Base-by-base conservation (phyloP, 768 basidiomycete species). In the Mycena indigotica region DNA sequence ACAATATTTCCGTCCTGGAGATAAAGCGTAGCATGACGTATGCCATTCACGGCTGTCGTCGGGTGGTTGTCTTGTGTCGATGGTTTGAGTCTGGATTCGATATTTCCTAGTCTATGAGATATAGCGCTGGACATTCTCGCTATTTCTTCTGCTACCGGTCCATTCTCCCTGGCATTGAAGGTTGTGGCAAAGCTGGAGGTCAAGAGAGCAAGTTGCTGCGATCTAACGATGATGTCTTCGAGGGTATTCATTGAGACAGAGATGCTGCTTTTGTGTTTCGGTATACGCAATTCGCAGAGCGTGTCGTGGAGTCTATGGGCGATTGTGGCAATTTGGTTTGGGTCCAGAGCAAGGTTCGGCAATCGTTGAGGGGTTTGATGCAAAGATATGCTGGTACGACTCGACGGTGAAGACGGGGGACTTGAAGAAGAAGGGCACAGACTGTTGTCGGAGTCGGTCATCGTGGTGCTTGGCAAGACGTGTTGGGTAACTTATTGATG, bases 1-100 rank as follows among this genome's bases (percentile, higher is more conserved):
- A 73, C 66, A 39, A 72, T 61, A 55, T 70, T 72, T 23, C 72
- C 72, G 53, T 73, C 72, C 28, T 65, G 60, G 51, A 66, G 67
- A 59, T 72, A 73, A 4, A 73, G 65, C 16, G 64, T 46, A 30
- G 26, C 32, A 48, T 61, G 59, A 6, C 59, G 50, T 40, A n/a
- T n/a, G n/a, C n/a, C n/a, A n/a, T 1, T 66, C 65, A 55, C 72
- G 63, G 23, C 52, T 39, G 45, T 38, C 35, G 12, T 10, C 35
- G 35, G 35, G n/a, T 38, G 35, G 35, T 10, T 38, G 10, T 38
- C n/a, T n/a, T 10, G 35, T 10, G n/a, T 38, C n/a, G 35, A 38
- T 38, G 35, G 10, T 10, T n/a, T 38, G 12, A n/a, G 10, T 10
- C 35, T 38, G 35, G 35, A 38, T n/a, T 38, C 35, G 35, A 38